phyloP scores from a whole-genome alignment of 148 eudicot genomes.

The Agrostemma githago region DNA sequence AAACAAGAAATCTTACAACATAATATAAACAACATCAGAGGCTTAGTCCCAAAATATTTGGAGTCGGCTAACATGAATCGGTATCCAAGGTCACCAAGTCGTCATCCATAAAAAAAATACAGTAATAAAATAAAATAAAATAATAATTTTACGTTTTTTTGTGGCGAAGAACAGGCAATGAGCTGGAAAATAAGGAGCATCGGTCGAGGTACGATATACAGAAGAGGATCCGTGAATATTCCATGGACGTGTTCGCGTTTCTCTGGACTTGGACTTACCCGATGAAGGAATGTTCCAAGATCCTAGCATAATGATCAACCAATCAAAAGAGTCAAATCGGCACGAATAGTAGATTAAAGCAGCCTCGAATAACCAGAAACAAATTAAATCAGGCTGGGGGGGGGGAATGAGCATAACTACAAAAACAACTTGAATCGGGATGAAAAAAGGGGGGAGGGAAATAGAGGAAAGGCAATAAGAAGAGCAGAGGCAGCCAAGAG shows the following conservation, averaged over 20 bases:
- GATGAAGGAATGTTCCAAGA: constrained; percentile 29
- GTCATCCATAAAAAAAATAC: too few species aligned
- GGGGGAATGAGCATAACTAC: too few species aligned
- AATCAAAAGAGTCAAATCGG: not conserved
- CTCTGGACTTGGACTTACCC: constrained; percentile 33
- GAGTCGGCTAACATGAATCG: too few species aligned
- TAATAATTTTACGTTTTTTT: constrained; percentile 48
- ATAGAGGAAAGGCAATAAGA: too few species aligned
- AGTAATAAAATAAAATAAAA: too few species aligned
- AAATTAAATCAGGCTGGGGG: too few species aligned
- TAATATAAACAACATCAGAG: too few species aligned
- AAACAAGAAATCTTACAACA: constrained; percentile 14
- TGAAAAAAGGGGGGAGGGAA: too few species aligned
- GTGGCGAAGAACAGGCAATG: constrained; percentile 79
- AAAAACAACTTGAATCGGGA: too few species aligned
- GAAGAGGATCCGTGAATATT: constrained; percentile 32
- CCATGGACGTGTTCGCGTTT: constrained; percentile 40
- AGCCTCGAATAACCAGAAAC: not conserved
- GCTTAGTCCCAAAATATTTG: too few species aligned
- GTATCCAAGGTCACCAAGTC: too few species aligned
- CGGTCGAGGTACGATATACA: constrained; percentile 42
- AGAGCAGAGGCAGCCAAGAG: too few species aligned
- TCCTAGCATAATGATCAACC: constrained; percentile 32
- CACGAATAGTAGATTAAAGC: not conserved
- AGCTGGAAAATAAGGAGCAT: constrained; percentile 70